These are phyloP conservation scores for Ophiostoma triangulosporum DNA, from an alignment of 2,329 filamentous ascomycete genomes.

Conservation along the genomic window DNA sequence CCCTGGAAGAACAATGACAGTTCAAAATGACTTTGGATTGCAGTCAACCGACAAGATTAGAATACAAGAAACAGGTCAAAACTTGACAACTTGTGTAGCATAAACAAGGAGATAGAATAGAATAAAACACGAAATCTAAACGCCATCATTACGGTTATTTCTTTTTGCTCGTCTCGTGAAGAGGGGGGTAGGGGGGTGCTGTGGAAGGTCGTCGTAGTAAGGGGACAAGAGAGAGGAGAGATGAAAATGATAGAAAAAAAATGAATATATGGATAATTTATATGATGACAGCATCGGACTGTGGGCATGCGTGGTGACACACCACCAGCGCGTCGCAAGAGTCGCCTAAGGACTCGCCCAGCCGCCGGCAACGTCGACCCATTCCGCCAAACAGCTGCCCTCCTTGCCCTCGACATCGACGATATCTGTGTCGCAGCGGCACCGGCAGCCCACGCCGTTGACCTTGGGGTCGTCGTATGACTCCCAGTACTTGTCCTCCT, in stretches of 20 bases:
- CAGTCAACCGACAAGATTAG: not conserved
- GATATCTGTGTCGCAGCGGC: constrained; percentile 93
- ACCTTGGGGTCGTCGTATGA: constrained; percentile 76
- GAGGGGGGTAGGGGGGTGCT: not conserved
- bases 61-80: constrained; percentile 2
- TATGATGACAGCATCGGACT: not conserved
- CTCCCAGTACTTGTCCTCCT: constrained; percentile 96
- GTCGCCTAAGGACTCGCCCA: constrained; percentile 46
- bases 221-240: not conserved
- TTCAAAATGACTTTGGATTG: no score
- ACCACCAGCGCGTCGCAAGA: not conserved
- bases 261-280: not conserved
- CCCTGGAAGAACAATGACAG: no score
- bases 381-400: constrained; percentile 86
- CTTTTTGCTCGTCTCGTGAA: constrained; percentile 6
- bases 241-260: not conserved
- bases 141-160: constrained; percentile 12
- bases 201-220: not conserved
- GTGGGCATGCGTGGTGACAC: not conserved
- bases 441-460: constrained; percentile 93
- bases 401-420: constrained; percentile 96
- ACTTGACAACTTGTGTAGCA: not conserved
- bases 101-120: not conserved
- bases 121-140: constrained; percentile 3
- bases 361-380: constrained; percentile 93